Conservation (phyloP, 1,139 yeast genomes). For the Zygoascus sp. region DNA sequence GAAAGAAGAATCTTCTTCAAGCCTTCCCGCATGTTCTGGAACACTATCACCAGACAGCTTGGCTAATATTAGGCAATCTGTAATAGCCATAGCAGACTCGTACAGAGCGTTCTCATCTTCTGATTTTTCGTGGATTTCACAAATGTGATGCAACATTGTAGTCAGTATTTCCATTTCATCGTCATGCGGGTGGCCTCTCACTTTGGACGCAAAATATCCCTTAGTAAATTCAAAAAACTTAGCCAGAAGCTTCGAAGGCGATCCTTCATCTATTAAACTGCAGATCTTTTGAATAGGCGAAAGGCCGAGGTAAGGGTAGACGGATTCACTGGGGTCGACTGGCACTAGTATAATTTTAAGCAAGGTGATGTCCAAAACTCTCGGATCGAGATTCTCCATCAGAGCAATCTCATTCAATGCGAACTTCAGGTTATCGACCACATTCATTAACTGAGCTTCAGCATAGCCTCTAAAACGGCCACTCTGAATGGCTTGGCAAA, state of each 20-base stretch:
- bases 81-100: conserved; percentile 4
- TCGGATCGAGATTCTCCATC: neutral
- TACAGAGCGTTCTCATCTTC: neutral
- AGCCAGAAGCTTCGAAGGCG: neutral
- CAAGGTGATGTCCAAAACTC: conserved; percentile 1
- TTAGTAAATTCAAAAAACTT: conserved; percentile 4
- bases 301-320: neutral
- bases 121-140: neutral
- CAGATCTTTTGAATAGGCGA: neutral
- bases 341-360: conserved; percentile 6
- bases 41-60: conserved; percentile 1
- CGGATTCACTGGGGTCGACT: conserved; percentile 4
- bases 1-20: conserved; percentile 1
- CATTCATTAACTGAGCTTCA: conserved; percentile 15
- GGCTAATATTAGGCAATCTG: conserved; percentile 6
- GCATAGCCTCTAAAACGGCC: conserved; percentile 2
- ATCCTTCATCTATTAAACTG: neutral
- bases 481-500: conserved; percentile 10
- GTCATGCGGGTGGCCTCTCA: neutral
- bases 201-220: conserved; percentile 1
- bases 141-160: neutral
- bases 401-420: neutral
- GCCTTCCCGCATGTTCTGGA: neutral
- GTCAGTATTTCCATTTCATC: neutral
- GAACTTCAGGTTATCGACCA: conserved; percentile 20